phyloP scores from a whole-genome alignment of 805 yeast genomes.

The Candida corydali region DNA sequence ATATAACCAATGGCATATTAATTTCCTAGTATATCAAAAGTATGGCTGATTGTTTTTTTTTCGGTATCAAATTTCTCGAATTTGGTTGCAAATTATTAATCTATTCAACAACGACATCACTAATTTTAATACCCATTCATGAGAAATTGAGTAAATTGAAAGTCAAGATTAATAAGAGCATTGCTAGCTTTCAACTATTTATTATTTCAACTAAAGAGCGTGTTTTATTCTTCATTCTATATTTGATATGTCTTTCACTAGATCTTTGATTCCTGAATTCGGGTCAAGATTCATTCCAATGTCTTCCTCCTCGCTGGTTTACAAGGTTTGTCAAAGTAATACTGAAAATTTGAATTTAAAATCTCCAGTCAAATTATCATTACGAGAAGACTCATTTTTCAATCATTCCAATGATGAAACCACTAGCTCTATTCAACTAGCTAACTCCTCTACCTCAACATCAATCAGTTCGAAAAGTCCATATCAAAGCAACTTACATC shows the following conservation, averaged over 20 bases:
- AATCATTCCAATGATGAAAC: slow-evolving; percentile 6
- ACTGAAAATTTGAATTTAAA: neutral
- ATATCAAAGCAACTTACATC: slow-evolving; percentile 1
- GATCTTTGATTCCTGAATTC: slow-evolving; percentile 8
- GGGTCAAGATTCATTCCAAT: slow-evolving; percentile 16
- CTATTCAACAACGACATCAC: no score
- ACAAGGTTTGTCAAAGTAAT: slow-evolving; percentile 6
- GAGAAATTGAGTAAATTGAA: neutral
- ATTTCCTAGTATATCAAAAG: no score
- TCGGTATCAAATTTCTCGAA: neutral
- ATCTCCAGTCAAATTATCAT: slow-evolving; percentile 11
- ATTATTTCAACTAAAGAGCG: neutral
- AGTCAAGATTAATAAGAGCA: neutral
- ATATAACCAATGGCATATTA: slow-evolving; percentile 11
- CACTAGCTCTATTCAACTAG: slow-evolving; percentile 1
- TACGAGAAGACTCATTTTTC: slow-evolving; percentile 17
- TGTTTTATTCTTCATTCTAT: neutral
- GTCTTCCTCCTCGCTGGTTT: slow-evolving; percentile 16
- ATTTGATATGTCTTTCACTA: slow-evolving; percentile 6
- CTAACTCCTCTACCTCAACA: neutral
- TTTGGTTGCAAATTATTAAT: slow-evolving; percentile 1
- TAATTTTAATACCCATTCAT: neutral
- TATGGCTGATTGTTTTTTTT: slow-evolving; percentile 1
- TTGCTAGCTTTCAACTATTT: neutral
- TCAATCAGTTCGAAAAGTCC: neutral